A percentile compares a stretch with the other conserved stretches of the same genome.
These are phyloP conservation scores for Apostasia ramifera DNA, from an alignment of 106 monocot species.

Conservation along the genomic window DNA sequence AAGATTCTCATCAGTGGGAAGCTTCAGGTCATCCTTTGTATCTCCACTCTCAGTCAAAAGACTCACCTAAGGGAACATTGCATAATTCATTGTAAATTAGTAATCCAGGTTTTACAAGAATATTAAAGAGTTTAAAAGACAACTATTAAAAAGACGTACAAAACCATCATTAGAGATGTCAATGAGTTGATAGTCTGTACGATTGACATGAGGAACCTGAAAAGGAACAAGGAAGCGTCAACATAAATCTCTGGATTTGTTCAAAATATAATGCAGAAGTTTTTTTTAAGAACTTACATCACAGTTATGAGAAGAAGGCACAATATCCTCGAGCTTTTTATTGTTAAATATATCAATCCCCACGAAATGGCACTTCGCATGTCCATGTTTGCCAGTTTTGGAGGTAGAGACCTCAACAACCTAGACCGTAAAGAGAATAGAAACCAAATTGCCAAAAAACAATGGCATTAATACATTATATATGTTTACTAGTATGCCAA, in stretches of 20 bases:
- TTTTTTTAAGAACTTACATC: conserved; percentile 3
- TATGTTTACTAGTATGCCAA: no score
- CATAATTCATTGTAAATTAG: neutral
- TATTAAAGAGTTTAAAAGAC: neutral
- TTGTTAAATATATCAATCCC: conserved; percentile 20
- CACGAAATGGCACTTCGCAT: conserved; percentile 24
- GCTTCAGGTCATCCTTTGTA: conserved; percentile 63
- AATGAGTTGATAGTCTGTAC: conserved; percentile 19
- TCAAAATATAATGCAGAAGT: neutral
- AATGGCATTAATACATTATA: no score
- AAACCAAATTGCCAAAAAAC: neutral
- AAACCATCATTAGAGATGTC: conserved; percentile 17
- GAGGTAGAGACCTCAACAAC: conserved; percentile 22
- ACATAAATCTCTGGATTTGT: neutral
- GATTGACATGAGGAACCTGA: conserved; percentile 23
- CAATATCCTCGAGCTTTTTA: conserved; percentile 29
- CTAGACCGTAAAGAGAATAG: neutral
- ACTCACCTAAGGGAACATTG: conserved; percentile 26
- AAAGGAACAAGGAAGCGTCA: neutral
- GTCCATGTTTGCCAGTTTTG: conserved; percentile 25
- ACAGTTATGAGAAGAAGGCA: conserved; percentile 28
- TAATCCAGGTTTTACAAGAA: neutral
- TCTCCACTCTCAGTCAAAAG: conserved; percentile 53
- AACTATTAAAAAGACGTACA: conserved; percentile 1
- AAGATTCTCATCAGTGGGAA: conserved; percentile 52